Conservation (phyloP, 1,284 basidiomycete species). For the Ganoderma boninense region DNA sequence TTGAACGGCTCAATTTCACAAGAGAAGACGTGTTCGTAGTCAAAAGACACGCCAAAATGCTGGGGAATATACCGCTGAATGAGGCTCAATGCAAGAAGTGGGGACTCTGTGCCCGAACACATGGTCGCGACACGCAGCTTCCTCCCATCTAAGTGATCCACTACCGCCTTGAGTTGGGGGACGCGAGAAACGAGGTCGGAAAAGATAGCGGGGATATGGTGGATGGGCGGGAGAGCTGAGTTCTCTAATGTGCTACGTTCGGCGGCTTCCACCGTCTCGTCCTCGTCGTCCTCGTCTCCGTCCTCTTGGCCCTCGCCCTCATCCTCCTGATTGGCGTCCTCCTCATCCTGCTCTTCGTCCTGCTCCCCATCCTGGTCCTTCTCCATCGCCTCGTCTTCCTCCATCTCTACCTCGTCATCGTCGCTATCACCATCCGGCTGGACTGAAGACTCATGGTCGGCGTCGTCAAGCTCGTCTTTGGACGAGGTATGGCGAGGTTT, state of each 20-base stretch:
- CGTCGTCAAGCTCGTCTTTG: constrained; percentile 16
- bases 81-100: constrained; percentile 90
- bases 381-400: no score
- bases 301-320: no score
- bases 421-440: constrained; percentile 24
- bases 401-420: constrained; percentile 18
- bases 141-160: constrained; percentile 78
- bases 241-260: constrained; percentile 52
- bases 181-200: constrained; percentile 80
- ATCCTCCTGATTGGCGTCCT: no score
- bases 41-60: constrained; percentile 70
- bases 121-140: constrained; percentile 95
- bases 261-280: constrained; percentile 31
- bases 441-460: background rate
- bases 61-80: constrained; percentile 80
- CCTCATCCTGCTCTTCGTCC: no score
- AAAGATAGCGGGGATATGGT: constrained; percentile 87
- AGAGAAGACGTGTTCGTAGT: constrained; percentile 93
- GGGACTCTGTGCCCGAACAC: constrained; percentile 97
- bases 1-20: constrained; percentile 99
- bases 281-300: constrained; percentile 20
- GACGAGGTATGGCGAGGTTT: constrained; percentile 32
- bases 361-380: no score
- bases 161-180: constrained; percentile 73
- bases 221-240: constrained; percentile 82